A percentile compares a stretch with the other conserved stretches of the same genome.
phyloP scores from a whole-genome alignment of 768 basidiomycete genomes.

The Sporobolomyces roseus region DNA sequence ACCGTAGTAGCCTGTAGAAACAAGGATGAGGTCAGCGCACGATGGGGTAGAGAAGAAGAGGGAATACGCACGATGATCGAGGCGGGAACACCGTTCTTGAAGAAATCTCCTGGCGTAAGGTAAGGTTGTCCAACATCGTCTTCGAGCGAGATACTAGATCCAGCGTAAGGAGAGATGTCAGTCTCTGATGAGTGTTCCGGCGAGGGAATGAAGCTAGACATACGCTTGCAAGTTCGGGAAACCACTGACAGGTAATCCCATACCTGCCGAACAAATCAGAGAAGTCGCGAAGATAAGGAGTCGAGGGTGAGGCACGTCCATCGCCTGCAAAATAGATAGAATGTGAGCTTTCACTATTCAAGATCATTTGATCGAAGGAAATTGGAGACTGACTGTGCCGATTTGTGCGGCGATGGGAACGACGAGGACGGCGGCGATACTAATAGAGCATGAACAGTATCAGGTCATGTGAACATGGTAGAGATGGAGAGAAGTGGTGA shows the following conservation, averaged over 20 bases:
- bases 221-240: constrained; percentile 88
- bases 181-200: too few species aligned
- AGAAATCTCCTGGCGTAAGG: constrained; percentile 67
- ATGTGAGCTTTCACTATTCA: background rate
- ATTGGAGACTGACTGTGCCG: constrained; percentile 53
- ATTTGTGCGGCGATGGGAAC: constrained; percentile 93
- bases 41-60: background rate
- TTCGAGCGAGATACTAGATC: constrained; percentile 60
- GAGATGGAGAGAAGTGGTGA: background rate
- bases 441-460: constrained; percentile 56
- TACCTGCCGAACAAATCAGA: constrained; percentile 87
- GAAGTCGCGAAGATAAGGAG: constrained; percentile 84
- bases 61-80: constrained; percentile 14
- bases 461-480: background rate
- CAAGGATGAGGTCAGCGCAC: too few species aligned
- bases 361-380: background rate
- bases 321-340: constrained; percentile 47
- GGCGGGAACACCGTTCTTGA: constrained; percentile 34
- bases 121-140: constrained; percentile 90
- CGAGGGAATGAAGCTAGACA: constrained; percentile 53
- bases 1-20: constrained; percentile 12
- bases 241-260: constrained; percentile 99
- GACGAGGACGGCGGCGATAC: constrained; percentile 87
- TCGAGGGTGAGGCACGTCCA: constrained; percentile 66
- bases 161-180: background rate